Evolutionary conservation across 805 yeast genomes (phyloP).

Genomic region (Kregervanrija delftensis): DNA sequence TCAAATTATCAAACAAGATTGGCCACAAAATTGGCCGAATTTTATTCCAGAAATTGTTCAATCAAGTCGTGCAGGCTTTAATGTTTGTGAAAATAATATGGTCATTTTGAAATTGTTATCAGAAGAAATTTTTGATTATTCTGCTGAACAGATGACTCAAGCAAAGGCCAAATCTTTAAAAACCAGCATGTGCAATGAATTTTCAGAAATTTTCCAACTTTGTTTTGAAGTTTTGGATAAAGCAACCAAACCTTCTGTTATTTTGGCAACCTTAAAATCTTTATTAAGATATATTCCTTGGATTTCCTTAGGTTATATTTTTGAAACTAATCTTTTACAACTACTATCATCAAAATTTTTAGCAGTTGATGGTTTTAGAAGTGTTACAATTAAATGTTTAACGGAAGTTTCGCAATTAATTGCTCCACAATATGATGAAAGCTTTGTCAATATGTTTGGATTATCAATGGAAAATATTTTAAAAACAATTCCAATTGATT

Average conservation of each 20-base stretch:
- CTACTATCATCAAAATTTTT: constrained; percentile 71
- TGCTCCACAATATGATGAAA: constrained; percentile 47
- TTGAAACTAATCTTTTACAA: constrained; percentile 75
- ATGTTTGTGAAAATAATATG: constrained; percentile 98
- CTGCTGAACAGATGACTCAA: constrained; percentile 96
- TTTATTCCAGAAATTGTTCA: constrained; percentile 89
- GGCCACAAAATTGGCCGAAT: constrained; percentile 99
- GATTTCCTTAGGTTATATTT: constrained; percentile 88
- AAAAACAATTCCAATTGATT: constrained; percentile 60
- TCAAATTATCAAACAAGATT: constrained; percentile 91
- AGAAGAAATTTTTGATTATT: constrained; percentile 93
- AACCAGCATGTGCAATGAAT: constrained; percentile 79
- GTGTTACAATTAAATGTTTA: constrained; percentile 81
- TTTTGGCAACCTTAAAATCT: constrained; percentile 78
- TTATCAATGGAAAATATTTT: constrained; percentile 65
- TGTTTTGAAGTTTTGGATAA: constrained; percentile 92
- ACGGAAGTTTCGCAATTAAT: constrained; percentile 79
- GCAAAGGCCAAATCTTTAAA: constrained; percentile 84
- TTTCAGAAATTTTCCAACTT: constrained; percentile 85
- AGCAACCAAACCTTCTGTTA: constrained; percentile 75
- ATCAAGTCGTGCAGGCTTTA: constrained; percentile 76
- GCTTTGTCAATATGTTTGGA: constrained; percentile 64
- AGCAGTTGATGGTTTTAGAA: constrained; percentile 70
- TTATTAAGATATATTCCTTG: constrained; percentile 83
- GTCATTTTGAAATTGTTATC: constrained; percentile 78